Evolutionary conservation across 192 early-diverging fungal genomes (phyloP).

Genomic region (Diversispora eburnea): DNA sequence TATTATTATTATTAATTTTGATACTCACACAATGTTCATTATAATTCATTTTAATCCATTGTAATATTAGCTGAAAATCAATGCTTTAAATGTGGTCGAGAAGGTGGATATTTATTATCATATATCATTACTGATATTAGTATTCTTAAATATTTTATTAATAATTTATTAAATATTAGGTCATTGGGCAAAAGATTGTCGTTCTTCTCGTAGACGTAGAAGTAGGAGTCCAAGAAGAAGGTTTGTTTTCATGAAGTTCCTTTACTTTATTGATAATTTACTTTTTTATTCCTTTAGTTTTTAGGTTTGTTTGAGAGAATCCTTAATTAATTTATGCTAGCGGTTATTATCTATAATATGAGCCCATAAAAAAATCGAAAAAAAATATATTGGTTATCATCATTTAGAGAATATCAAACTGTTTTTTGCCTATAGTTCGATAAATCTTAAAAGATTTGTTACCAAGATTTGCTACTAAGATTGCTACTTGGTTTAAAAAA

Average conservation of each 20-base stretch:
- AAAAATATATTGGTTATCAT: too few relatives aligned
- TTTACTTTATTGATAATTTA: not conserved
- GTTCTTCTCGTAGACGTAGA: slow-evolving; percentile 16
- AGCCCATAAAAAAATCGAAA: too few relatives aligned
- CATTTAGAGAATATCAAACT: too few relatives aligned
- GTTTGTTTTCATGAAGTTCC: slow-evolving; percentile 22
- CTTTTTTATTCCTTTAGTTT: slow-evolving; percentile 11
- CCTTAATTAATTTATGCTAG: not conserved
- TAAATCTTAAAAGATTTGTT: too few relatives aligned
- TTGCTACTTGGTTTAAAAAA: slow-evolving; percentile 6
- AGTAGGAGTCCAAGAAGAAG: slow-evolving; percentile 28
- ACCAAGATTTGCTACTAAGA: not conserved
- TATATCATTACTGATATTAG: not conserved
- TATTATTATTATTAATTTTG: not conserved
- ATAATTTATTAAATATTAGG: slow-evolving; percentile 1
- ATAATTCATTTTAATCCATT: not conserved
- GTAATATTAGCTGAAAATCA: slow-evolving; percentile 24
- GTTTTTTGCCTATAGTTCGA: too few relatives aligned
- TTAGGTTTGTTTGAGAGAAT: slow-evolving; percentile 7
- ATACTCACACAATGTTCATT: not conserved
- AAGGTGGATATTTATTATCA: slow-evolving; percentile 8
- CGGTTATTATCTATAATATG: not conserved
- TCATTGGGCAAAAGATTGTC: slow-evolving; percentile 30
- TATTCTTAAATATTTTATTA: not conserved
- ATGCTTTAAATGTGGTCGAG: slow-evolving; percentile 25